Evolutionary conservation across 2,329 filamentous ascomycete genomes (phyloP), one percentile per base, ranked within the genome.

Genomic region (Aspergillus sp.): DNA sequence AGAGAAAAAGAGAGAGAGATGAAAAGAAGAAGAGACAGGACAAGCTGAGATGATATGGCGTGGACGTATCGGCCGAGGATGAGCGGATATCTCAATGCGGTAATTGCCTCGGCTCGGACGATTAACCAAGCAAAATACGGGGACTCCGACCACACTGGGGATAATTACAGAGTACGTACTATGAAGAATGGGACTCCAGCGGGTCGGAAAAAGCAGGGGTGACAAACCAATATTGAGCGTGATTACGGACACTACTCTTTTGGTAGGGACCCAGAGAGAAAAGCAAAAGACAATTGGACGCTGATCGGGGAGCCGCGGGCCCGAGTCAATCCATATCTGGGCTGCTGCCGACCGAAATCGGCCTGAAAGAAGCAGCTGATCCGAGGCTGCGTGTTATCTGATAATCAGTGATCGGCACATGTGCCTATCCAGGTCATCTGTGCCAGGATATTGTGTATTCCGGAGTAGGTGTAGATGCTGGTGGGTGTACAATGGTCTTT

Each of bases 1-100:
- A 36, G 33, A 7, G 12, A 34, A 26, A 28, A n/a, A 26, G 19
- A 19, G 28, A 26, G 45, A 39, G 36, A 43, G 30, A 39, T 8
- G 41, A 46, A 46, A 43, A 48, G 48, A 36, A 28, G 43, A 26
- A 42, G 33, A 45, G 49, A 50, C 50, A 50, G 47, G 32, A 45
- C 28, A 29, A 39, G 44, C 29, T 43, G 46, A 35, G 42, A 45
- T 45, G 42, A 38, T 12, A 29, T 41, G 43, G 47, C 39, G 46
- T 49, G 49, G 36, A 33, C 39, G 26, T 32, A 36, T 44, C 51
- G 54, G 54, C 49, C 54, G 52, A 53, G 56, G 53, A 46, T 44
- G 45, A 48, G 52, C 52, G 56, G 53, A 45, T 43, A 42, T 45
- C 58, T 56, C 34, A 45, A 57, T 52, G 30, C n/a, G 51, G 58